Evolutionary conservation across 1,139 yeast species (phyloP).

Genomic region (Pichia sp.): DNA sequence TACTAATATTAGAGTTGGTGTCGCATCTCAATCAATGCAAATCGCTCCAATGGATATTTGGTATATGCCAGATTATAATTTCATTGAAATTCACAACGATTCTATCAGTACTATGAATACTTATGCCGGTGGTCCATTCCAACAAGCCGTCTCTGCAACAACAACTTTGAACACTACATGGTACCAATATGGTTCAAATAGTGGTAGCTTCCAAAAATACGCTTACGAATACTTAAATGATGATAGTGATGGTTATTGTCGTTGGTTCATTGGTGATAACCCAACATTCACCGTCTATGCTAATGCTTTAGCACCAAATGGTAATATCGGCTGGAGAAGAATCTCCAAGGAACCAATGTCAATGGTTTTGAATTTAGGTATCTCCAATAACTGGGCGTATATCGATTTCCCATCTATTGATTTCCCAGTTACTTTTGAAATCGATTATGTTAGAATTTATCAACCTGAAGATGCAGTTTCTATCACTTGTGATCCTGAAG

Average conservation of each 20-base stretch:
- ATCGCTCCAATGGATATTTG: slow-evolving; percentile 63
- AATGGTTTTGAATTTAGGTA: slow-evolving; percentile 54
- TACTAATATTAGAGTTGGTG: slow-evolving; percentile 41
- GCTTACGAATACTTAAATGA: slow-evolving; percentile 79
- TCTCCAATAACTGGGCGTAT: slow-evolving; percentile 62
- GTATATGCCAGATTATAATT: slow-evolving; percentile 60
- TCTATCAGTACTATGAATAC: slow-evolving; percentile 50
- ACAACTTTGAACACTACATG: slow-evolving; percentile 54
- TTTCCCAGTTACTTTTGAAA: slow-evolving; percentile 49
- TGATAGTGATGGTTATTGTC: slow-evolving; percentile 62
- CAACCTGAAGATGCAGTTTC: slow-evolving; percentile 47
- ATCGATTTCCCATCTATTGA: slow-evolving; percentile 55
- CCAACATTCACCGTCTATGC: slow-evolving; percentile 53
- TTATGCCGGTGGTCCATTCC: slow-evolving; percentile 60
- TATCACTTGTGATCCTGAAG: slow-evolving; percentile 55
- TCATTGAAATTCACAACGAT: slow-evolving; percentile 45
- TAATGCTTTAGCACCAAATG: slow-evolving; percentile 53
- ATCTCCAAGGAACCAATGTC: slow-evolving; percentile 66
- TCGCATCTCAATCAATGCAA: slow-evolving; percentile 61
- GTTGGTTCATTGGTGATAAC: slow-evolving; percentile 68
- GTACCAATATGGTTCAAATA: slow-evolving; percentile 49
- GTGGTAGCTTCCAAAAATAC: slow-evolving; percentile 57
- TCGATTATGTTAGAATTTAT: slow-evolving; percentile 60
- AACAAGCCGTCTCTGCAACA: slow-evolving; percentile 55
- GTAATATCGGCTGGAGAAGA: slow-evolving; percentile 60